Conservation (phyloP, 2,329 filamentous ascomycete species). For the Clarireedia homoeocarpa region DNA sequence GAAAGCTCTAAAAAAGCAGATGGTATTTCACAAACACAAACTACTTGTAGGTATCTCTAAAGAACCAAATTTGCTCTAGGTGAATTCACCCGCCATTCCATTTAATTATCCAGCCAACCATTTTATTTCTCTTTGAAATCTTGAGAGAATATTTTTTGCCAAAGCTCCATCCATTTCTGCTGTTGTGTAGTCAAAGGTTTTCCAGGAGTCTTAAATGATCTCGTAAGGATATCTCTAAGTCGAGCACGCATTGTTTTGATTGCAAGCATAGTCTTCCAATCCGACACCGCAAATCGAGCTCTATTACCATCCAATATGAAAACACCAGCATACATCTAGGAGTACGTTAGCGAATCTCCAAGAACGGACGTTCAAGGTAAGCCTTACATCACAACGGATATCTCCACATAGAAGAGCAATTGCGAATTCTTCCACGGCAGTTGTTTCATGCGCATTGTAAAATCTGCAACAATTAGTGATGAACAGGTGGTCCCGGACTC, state of each 20-base stretch:
- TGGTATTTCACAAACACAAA: neutral
- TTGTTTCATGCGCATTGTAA: constrained; percentile 87
- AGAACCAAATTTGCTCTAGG: neutral
- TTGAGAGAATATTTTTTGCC: constrained; percentile 58
- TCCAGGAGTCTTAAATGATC: constrained; percentile 60
- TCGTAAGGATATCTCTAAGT: constrained; percentile 66
- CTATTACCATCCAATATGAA: constrained; percentile 82
- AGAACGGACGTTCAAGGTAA: constrained; percentile 1
- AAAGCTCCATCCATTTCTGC: constrained; percentile 66
- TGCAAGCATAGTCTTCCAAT: constrained; percentile 89
- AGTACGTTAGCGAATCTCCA: constrained; percentile 11
- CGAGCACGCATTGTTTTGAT: constrained; percentile 71
- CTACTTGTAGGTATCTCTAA: neutral
- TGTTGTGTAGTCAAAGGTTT: constrained; percentile 58
- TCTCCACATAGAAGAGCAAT: constrained; percentile 83
- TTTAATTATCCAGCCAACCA: neutral
- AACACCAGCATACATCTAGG: constrained; percentile 75
- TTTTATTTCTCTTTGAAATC: constrained; percentile 26
- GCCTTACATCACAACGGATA: constrained; percentile 68
- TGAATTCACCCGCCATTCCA: neutral
- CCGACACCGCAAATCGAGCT: constrained; percentile 70
- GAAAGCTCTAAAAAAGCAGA: neutral
- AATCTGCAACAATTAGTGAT: constrained; percentile 38
- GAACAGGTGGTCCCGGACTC: no score
- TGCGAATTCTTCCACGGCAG: constrained; percentile 71